Percentiles rank a stretch among this genome's conserved stretches.
Conservation (phyloP, 306 rosid genomes). For the Elaeagnus macrophylla region DNA sequence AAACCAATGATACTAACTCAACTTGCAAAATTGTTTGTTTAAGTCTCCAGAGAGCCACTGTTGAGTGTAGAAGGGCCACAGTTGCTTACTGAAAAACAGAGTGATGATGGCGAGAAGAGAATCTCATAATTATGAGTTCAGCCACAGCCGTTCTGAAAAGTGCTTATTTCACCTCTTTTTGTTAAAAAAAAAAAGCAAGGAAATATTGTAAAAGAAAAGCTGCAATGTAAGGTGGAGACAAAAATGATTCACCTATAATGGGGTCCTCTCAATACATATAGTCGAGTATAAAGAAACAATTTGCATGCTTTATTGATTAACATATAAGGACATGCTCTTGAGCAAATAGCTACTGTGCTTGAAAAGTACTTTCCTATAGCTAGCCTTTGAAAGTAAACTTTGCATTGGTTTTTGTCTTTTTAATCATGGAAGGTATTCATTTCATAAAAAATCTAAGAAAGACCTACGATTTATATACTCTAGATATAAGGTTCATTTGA, state of each 20-base stretch:
- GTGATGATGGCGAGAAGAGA: too few relatives aligned
- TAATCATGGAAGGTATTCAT: not conserved
- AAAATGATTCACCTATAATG: slow-evolving; percentile 35
- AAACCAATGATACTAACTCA: too few relatives aligned
- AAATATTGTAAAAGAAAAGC: slow-evolving; percentile 52
- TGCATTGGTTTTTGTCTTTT: not conserved
- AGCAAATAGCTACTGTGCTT: not conserved
- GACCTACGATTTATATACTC: not conserved
- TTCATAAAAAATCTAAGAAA: not conserved
- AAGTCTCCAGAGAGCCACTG: too few relatives aligned
- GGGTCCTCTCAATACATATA: slow-evolving; percentile 28
- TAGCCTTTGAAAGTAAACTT: not conserved
- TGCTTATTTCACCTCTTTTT: slow-evolving; percentile 26
- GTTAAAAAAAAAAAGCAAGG: slow-evolving; percentile 42
- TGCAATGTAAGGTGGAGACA: slow-evolving; percentile 38
- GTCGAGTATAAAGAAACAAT: slow-evolving; percentile 26
- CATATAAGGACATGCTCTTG: not conserved
- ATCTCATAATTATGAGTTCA: slow-evolving; percentile 51
- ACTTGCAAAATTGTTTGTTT: too few relatives aligned
- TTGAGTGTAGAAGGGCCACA: too few relatives aligned
- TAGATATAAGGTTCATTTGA: slow-evolving; percentile 1
- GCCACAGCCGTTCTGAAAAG: slow-evolving; percentile 61
- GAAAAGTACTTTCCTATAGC: not conserved
- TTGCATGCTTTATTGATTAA: slow-evolving; percentile 34
- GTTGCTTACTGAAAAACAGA: too few relatives aligned